Percentiles rank a stretch among this genome's conserved stretches.
These are phyloP conservation scores for Fraxinus platypoda DNA, from an alignment of 305 asterid species.

Conservation along the genomic window DNA sequence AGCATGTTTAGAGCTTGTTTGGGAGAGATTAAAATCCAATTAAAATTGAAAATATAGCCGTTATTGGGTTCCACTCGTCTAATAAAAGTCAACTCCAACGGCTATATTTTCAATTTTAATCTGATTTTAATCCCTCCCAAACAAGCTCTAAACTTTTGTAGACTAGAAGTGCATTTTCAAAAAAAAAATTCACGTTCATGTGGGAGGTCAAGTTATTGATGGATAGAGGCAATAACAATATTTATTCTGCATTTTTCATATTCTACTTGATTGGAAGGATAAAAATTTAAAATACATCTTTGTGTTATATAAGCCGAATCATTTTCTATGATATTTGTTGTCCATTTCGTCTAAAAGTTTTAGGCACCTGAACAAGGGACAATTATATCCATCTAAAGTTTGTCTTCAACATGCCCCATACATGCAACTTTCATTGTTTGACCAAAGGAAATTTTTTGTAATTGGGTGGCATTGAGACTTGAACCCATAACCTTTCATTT, in stretches of 20 bases:
- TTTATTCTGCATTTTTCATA: not conserved
- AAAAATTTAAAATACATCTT: not conserved
- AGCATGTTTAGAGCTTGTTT: too few species aligned
- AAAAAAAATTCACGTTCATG: not conserved
- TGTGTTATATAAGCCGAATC: not conserved
- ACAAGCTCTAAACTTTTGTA: not conserved
- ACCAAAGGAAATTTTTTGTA: not conserved
- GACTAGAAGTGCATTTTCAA: not conserved
- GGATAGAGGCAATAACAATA: not conserved
- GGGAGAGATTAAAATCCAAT: too few species aligned
- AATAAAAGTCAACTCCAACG: too few species aligned
- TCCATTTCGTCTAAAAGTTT: not conserved
- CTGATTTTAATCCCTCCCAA: too few species aligned
- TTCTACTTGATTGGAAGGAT: not conserved
- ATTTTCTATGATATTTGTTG: conserved; percentile 1
- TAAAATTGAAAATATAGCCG: too few species aligned
- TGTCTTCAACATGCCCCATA: not conserved
- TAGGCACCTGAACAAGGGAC: not conserved
- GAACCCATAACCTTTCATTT: not conserved
- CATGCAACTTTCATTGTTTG: not conserved
- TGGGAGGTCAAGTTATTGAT: not conserved
- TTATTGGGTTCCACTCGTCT: too few species aligned
- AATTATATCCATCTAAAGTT: not conserved
- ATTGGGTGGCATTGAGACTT: not conserved
- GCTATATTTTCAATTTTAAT: too few species aligned